Evolutionary conservation across 345 rosid species (phyloP), one percentile per base, ranked within the genome.

Genomic region (Lenwebbia sp.): DNA sequence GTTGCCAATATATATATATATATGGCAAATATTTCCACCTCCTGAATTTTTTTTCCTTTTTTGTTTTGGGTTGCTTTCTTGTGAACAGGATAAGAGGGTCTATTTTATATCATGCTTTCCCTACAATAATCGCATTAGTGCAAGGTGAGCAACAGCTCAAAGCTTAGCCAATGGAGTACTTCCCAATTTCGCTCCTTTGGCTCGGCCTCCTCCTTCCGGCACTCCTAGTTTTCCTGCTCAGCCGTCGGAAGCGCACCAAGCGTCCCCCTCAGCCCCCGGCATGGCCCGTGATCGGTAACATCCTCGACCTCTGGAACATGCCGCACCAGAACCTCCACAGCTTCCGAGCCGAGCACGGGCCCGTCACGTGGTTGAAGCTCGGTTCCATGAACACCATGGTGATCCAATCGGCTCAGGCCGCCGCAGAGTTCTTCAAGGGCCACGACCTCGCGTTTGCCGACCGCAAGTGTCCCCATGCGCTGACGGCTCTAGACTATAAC

Each of bases 341-440:
- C 12, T 65, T 65, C 76, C 76, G 76, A 65, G 76, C 76, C 1
- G 3, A 33, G 23, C 44, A 65, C 23, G 44, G 76, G 6, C 76
- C 76, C 15, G 76, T 65, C 76, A 65, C 44, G 5, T 94, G 91
- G 87, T 86, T 90, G 26, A 81, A 53, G 51, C 85, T 83, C 25
- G 88, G 88, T 13, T 86, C 53, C 21, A 13, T n/a, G 23, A 88
- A 86, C 83, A 86, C 91, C 28, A 28, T 89, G 84, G 91, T 83
- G 65, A 56, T 88, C n/a, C 88, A 82, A 53, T 83, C 89, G 5
- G 88, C 91, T 28, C 25, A 83, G 47, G 82, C 87, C 8, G 88
- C 91, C 8, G 83, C 84, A 0, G 88, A 87, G 37, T 19, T 89
- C 30, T 89, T 89, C 86, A 87, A 84, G 12, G 76, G 44, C 41